Evolutionary conservation across 2,329 filamentous ascomycete species (phyloP), one percentile per base, ranked within the genome.

Genomic region (Microdochium paspali): DNA sequence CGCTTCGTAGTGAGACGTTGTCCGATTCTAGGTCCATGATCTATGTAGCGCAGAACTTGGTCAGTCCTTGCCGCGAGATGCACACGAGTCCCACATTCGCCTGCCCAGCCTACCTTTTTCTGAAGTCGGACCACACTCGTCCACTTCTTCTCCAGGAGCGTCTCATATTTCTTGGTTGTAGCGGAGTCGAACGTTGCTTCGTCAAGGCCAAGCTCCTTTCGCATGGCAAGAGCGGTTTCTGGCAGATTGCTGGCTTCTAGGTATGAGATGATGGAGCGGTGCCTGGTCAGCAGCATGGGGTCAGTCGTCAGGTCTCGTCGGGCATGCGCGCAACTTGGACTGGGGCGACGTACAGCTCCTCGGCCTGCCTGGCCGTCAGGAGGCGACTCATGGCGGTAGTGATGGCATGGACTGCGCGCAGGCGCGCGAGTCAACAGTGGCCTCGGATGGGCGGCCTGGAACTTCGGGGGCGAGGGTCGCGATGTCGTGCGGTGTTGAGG

Each of bases 121-220:
- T 97, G 91, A 65, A 97, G 68, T 51, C 91, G 79, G 59, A 96
- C 90, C 24, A 97, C 86, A 59, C 89, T 93, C 20, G 91, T 97
- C 91, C 91, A 97, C 73, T 97, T 97, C 79, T 95, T 96, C 75
- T 97, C 91, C 55, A 97, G 69, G 24, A 97, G 69, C 2, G 87
- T 87, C 67, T 95, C 90, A 70, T 96, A 97, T 69, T 95, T 95
- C 73, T 95, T 95, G 46, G 84, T 78, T 20, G 88, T 95, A 18
- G 79, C 77, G 52, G 86, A 75, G 62, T 95, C 89, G 58, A 94
- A 90, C 44, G 70, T 69, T 9, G 35, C 15, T 47, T 79, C 80
- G 46, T 82, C 77, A 4, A 95, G 76, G 47, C 77, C 76, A n/a
- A 87, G 70, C 66, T 96, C 90, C 59, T 85, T 76, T 52, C 89